Base-by-base conservation (phyloP, 2,329 filamentous ascomycete genomes). In the Hypoxylon sp. region DNA sequence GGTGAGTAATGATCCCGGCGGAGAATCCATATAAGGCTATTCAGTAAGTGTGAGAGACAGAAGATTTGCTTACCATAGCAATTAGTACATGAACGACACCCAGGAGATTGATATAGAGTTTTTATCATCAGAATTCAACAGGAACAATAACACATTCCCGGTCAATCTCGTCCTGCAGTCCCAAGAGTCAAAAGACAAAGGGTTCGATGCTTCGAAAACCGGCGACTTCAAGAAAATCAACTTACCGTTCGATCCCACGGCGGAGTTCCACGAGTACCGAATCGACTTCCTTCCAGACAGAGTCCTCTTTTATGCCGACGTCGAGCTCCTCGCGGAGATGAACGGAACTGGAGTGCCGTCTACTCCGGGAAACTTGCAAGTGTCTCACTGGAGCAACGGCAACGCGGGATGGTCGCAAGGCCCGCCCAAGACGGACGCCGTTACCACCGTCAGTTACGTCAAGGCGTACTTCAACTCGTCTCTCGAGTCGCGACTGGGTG, bases 31-130 rank as follows among this genome's bases (percentile, higher is more conserved):
- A 13, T 4, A 26, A 13, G 24, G 29, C 35, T 11, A 44, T 11
- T 9, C 3, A n/a, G 39, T n/a, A 35, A n/a, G n/a, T 26, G 5
- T 44, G 8, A 19, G 5, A 46, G 46, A 22, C 24, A n/a, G 6
- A 42, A 35, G 8, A 39, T 24, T 44, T 42, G n/a, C 66, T 70
- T 61, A 71, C 39, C 11, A n/a, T 2, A 0, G 47, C n/a, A 19
- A 57, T 37, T n/a, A 93, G 91, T 94, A 93, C 78, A 88, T 88
- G 80, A 93, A 94, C 78, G 89, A 94, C 78, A 91, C 90, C 0
- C 90, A 92, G 75, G 92, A 94, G 75, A 93, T 94, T 73, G 92
- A 94, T 77, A 89, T 94, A 80, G 92, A 95, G 72, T 92, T 94
- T 75, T 84, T 94, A 2, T 92, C 91, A 1, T 83, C 83, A 22